A percentile compares a stretch with the other conserved stretches of the same genome.
These are phyloP conservation scores for Monilinia aucupariae DNA, from an alignment of 2,329 filamentous ascomycete species.

Conservation along the genomic window DNA sequence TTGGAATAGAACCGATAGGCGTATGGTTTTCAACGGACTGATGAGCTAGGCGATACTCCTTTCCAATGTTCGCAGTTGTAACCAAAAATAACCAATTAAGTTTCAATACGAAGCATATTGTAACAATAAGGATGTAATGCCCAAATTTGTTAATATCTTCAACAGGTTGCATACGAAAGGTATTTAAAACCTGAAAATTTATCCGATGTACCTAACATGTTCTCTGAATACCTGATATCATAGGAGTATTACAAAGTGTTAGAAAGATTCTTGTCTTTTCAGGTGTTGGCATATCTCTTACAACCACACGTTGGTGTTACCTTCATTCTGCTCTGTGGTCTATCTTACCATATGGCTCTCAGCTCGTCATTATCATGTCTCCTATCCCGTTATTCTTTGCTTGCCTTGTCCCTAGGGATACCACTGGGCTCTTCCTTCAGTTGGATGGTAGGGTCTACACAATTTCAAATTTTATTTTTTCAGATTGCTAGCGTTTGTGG, in stretches of 20 bases:
- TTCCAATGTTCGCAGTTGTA: background rate
- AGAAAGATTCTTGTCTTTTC: background rate
- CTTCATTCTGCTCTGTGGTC: background rate
- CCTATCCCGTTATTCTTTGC: background rate
- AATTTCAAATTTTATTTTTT: background rate
- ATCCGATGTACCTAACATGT: background rate
- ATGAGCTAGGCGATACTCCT: background rate
- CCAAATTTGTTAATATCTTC: background rate
- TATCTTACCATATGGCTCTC: background rate
- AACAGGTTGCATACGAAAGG: background rate
- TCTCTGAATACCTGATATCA: background rate
- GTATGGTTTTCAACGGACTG: slow-evolving; percentile 12
- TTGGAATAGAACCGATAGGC: slow-evolving; percentile 22
- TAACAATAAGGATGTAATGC: background rate
- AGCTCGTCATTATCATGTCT: background rate
- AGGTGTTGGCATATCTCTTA: background rate
- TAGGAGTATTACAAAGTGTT: background rate
- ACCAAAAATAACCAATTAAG: background rate
- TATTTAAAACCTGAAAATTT: background rate
- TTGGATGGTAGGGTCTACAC: background rate
- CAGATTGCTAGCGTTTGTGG: background rate
- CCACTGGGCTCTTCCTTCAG: background rate
- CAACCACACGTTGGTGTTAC: background rate
- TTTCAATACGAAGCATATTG: background rate
- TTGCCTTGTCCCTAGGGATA: background rate